Conservation (phyloP, 495 filamentous ascomycete species). For the Talaromyces borbonicus region DNA sequence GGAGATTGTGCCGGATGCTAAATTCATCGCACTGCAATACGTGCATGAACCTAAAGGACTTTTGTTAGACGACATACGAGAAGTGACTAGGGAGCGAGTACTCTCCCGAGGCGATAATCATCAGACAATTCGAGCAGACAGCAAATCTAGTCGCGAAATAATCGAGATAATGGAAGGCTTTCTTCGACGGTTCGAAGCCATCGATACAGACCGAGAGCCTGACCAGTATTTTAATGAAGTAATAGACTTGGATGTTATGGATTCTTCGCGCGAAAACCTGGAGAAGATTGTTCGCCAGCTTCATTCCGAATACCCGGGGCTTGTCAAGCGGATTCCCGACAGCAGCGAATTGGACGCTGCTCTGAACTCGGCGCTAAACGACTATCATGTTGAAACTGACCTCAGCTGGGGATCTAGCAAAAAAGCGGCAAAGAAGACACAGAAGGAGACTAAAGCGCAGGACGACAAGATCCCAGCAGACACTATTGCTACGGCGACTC, state of each 20-base stretch:
- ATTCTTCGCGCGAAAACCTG: constrained; percentile 73
- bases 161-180: constrained; percentile 94
- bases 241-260: constrained; percentile 73
- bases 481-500: background rate
- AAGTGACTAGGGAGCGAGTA: constrained; percentile 70
- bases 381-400: constrained; percentile 68
- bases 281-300: constrained; percentile 66
- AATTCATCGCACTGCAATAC: constrained; percentile 86
- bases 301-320: constrained; percentile 59
- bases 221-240: constrained; percentile 72
- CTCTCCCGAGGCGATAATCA: constrained; percentile 88
- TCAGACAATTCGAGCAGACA: constrained; percentile 84
- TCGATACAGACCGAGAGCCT: constrained; percentile 51
- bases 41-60: constrained; percentile 60
- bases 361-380: constrained; percentile 61
- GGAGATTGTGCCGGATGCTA: constrained; percentile 45
- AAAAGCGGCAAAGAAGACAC: constrained; percentile 16
- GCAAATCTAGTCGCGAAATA: constrained; percentile 54
- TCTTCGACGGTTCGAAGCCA: constrained; percentile 69
- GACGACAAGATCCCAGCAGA: constrained; percentile 20
- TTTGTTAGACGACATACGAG: constrained; percentile 51
- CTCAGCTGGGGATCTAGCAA: constrained; percentile 37
- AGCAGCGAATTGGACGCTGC: constrained; percentile 70
- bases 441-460: constrained; percentile 31
- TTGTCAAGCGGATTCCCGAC: constrained; percentile 62